Base-by-base conservation (phyloP, 1,139 yeast species). In the Geotrichum reessii region DNA sequence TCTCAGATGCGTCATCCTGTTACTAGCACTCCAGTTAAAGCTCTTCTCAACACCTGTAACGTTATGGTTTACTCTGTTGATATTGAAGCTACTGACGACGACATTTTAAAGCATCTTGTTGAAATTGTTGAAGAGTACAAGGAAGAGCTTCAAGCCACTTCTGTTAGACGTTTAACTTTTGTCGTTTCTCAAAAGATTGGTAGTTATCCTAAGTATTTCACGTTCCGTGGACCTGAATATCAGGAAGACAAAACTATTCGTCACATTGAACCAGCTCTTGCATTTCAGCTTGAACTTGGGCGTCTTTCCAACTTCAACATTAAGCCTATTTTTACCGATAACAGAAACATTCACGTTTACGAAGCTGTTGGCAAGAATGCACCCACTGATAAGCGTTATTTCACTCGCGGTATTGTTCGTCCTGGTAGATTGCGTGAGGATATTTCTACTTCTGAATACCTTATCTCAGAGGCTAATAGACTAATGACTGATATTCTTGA, bases 181-280 rank as follows among this genome's bases (percentile, higher is more conserved):
- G 89, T 91, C 63, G 80, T 93, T 66, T 96, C 96, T 62, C 84
- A 86, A 71, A 82, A 80, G 56, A 83, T 85, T 68, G 98, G 98
- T 65, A 74, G 86, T 53, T 91, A 93, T 76, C 99, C 99, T 67
- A 88, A 87, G 74, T 93, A 93, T 78, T 95, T 86, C 77, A 93
- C 99, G 47, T 95, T 88, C 81, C 88, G 89, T 68, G 96, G 95
- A 62, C 96, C 96, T 54, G 81, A 81, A 46, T 93, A 87, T 73
- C 62, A 58, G 47, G 80, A 76, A 64, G 96, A 93, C 77, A 84
- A 86, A 76, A 92, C 92, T 40, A 89, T 93, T 73, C 92, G 99
- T 78, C 97, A 93, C 72, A 90, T 93, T 69, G 99, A 93, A 75
- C 99, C 99, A 33, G 97, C 99, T 50, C 80, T 93, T 69, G 99